Evolutionary conservation across 75 land plant genomes (phyloP), one percentile per base, ranked within the genome.

Genomic region (Pseudotsuga menziesii): DNA sequence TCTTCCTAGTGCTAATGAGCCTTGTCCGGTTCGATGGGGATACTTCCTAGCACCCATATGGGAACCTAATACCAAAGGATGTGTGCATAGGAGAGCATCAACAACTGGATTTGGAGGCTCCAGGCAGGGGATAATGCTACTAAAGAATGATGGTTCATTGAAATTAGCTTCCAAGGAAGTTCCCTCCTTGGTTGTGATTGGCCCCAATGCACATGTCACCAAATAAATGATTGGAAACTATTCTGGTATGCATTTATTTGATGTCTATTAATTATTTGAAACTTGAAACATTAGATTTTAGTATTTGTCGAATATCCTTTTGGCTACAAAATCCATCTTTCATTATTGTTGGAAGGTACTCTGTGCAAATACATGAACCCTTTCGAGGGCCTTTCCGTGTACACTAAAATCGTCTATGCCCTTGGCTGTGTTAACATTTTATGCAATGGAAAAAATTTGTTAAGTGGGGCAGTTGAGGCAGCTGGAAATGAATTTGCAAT

Each of bases 11-110:
- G n/a, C n/a, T 85, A 19, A 97, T 97, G 99, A 78, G 99, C 11
- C 79, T 97, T 3, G 98, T 98, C 22, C 82, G 88, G 85, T 97
- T 94, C 67, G 98, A 97, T 66, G 98, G 98, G 0, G 85, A 91
- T 73, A 95, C 98, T 0, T 58, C 77, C 17, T 76, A 82, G 29
- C 89, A 82, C 12, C 86, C 85, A 5, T 94, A 78, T 77, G 92
- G 92, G 4, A 66, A 72, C 36, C 78, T 97, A 2, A 92, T 93
- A n/a, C 87, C 93, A 25, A 74, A 32, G 3, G 93, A 97, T 62
- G 85, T 97, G 8, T 97, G 99, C 81, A 89, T 88, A 4, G 72
- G 57, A 3, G 88, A 83, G 36, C 90, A 91, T 76, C 90, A 86
- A 78, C 80, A 86, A 26, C 90, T 95, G 6, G 89, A 96, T n/a